Evolutionary conservation across 306 rosid species (phyloP).

Genomic region (Mucuna pruriens): DNA sequence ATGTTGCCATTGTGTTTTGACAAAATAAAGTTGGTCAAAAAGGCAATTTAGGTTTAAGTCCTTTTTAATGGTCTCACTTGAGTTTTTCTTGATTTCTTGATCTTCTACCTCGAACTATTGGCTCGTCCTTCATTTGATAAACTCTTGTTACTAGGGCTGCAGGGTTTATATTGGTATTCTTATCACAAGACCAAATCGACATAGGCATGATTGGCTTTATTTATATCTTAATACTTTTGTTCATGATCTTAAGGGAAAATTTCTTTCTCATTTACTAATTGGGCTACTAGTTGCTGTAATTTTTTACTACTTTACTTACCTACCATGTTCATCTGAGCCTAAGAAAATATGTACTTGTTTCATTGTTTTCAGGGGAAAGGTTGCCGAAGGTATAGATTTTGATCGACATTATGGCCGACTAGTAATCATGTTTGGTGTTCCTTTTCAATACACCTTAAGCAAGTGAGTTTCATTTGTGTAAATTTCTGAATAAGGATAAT

Average conservation of each 20-base stretch:
- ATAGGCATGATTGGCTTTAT: not conserved
- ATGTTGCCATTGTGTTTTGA: not conserved
- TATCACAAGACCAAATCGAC: not conserved
- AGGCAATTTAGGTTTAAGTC: conserved; percentile 7
- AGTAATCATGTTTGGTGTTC: conserved; percentile 94
- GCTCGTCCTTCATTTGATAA: not conserved
- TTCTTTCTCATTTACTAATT: not conserved
- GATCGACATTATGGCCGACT: conserved; percentile 93
- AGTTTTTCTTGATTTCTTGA: not conserved
- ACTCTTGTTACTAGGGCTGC: not conserved
- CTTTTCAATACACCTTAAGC: conserved; percentile 94
- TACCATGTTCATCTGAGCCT: conserved; percentile 11
- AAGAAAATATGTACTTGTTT: conserved; percentile 20
- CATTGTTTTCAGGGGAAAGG: conserved; percentile 75
- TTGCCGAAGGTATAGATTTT: conserved; percentile 92
- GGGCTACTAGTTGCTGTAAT: not conserved
- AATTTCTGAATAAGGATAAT: conserved; percentile 13
- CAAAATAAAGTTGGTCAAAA: not conserved
- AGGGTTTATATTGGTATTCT: not conserved
- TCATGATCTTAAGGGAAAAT: not conserved
- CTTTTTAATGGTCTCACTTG: not conserved
- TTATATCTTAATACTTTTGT: not conserved
- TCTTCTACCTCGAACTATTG: not conserved
- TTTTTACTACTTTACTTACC: not conserved
- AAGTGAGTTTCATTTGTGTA: conserved; percentile 60